Percentiles rank a stretch among this genome's conserved stretches.
These are phyloP conservation scores for Trifolium repens DNA, from an alignment of 306 rosid species.

Conservation along the genomic window DNA sequence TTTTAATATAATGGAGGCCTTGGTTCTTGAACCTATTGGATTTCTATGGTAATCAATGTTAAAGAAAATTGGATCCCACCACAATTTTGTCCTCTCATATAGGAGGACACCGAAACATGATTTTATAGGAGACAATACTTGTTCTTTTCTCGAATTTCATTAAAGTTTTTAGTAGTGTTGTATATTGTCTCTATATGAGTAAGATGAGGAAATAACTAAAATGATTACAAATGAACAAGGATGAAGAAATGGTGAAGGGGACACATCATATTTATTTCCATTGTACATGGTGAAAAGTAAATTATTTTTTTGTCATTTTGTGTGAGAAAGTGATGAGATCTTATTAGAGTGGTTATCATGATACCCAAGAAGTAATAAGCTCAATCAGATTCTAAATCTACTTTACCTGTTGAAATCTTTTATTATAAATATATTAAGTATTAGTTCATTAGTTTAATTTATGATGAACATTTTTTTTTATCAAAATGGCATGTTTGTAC, in stretches of 20 bases:
- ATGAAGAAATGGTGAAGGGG: not conserved
- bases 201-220: conserved; percentile 2
- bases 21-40: conserved; percentile 36
- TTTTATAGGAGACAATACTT: conserved; percentile 49
- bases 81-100: conserved; percentile 42
- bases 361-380: not conserved
- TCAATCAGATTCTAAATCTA: not conserved
- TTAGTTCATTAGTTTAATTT: no score
- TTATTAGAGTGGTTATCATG: not conserved
- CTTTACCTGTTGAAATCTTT: no score
- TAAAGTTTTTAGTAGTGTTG: not conserved
- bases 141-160: conserved; percentile 44
- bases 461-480: no score
- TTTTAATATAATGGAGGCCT: conserved; percentile 36
- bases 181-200: not conserved
- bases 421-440: no score
- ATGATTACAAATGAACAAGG: conserved; percentile 31
- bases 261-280: not conserved
- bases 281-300: conserved; percentile 16
- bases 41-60: conserved; percentile 33
- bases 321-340: not conserved
- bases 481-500: no score
- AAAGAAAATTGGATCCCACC: conserved; percentile 44
- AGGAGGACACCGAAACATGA: conserved; percentile 49
- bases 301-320: conserved; percentile 10